Evolutionary conservation across 1,139 yeast species (phyloP).

Genomic region (Suhomyces ambrosiae): DNA sequence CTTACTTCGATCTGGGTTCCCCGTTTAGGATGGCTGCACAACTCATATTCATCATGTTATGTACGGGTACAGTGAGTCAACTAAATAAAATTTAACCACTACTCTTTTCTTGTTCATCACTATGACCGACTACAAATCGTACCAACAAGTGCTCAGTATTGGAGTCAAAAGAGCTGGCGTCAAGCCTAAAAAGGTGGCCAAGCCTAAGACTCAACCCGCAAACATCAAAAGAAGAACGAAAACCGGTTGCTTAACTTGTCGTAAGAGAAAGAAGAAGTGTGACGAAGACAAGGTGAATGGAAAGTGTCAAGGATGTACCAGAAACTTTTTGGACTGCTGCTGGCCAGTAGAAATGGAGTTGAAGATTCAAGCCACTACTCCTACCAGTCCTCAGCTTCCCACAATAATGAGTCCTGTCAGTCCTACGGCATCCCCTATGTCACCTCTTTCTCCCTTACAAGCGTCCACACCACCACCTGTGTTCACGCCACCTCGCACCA

Average conservation of each 20-base stretch:
- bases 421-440: too few relatives aligned
- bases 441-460: constrained; percentile 1
- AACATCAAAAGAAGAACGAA: constrained; percentile 54
- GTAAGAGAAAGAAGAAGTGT: constrained; percentile 71
- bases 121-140: constrained; percentile 35
- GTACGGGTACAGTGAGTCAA: neutral
- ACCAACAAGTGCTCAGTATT: constrained; percentile 47
- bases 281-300: constrained; percentile 58
- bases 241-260: constrained; percentile 76
- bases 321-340: constrained; percentile 49
- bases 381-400: constrained; percentile 1
- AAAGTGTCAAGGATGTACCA: constrained; percentile 50
- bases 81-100: constrained; percentile 2
- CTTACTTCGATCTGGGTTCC: constrained; percentile 17
- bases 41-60: constrained; percentile 2
- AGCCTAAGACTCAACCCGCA: constrained; percentile 19
- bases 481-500: constrained; percentile 5
- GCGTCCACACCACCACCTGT: constrained; percentile 3
- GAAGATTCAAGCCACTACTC: neutral
- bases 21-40: constrained; percentile 12
- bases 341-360: constrained; percentile 21
- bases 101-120: constrained; percentile 1
- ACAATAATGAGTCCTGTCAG: constrained; percentile 1
- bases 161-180: constrained; percentile 23
- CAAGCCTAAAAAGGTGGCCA: constrained; percentile 19